Percentiles rank a stretch among this genome's conserved stretches.
Evolutionary conservation across 352 stramenopile species (phyloP).

Genomic region (Pythium aphanidermatum): DNA sequence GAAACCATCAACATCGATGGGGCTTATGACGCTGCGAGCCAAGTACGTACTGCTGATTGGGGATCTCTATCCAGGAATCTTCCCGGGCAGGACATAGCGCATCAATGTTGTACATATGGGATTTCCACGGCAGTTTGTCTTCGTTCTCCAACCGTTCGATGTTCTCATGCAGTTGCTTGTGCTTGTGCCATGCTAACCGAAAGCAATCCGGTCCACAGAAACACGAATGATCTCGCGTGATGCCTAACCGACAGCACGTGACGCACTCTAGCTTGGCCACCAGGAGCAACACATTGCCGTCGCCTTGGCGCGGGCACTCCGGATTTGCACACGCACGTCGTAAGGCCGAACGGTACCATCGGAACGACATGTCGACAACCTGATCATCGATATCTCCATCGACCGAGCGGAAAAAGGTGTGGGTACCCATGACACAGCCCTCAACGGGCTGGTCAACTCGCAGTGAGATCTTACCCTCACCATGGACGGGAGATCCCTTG

Average conservation of each 20-base stretch:
- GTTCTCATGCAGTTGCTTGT: conserved; percentile 34
- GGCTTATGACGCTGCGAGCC: no score
- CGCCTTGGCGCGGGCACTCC: conserved; percentile 30
- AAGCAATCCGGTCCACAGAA: conserved; percentile 42
- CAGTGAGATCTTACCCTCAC: conserved; percentile 36
- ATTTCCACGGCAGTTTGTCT: conserved; percentile 27
- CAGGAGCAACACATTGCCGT: conserved; percentile 36
- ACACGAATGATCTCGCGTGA: conserved; percentile 31
- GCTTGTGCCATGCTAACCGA: conserved; percentile 32
- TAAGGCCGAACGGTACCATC: conserved; percentile 31
- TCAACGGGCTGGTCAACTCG: conserved; percentile 47
- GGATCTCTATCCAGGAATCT: conserved; percentile 32
- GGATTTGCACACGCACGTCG: conserved; percentile 30
- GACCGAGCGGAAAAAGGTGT: conserved; percentile 39
- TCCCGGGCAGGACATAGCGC: conserved; percentile 18
- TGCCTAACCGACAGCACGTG: conserved; percentile 28
- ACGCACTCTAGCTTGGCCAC: conserved; percentile 43
- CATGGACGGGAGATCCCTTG: conserved; percentile 31
- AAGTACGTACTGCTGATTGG: conserved; percentile 17
- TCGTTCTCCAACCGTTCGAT: conserved; percentile 8
- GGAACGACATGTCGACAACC: conserved; percentile 34
- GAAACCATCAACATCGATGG: no score
- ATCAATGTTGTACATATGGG: conserved; percentile 26
- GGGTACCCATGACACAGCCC: conserved; percentile 30
- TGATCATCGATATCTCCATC: conserved; percentile 33